A percentile compares a stretch with the other conserved stretches of the same genome.
Conservation (phyloP, 768 basidiomycete genomes). For the Boletus sp. region DNA sequence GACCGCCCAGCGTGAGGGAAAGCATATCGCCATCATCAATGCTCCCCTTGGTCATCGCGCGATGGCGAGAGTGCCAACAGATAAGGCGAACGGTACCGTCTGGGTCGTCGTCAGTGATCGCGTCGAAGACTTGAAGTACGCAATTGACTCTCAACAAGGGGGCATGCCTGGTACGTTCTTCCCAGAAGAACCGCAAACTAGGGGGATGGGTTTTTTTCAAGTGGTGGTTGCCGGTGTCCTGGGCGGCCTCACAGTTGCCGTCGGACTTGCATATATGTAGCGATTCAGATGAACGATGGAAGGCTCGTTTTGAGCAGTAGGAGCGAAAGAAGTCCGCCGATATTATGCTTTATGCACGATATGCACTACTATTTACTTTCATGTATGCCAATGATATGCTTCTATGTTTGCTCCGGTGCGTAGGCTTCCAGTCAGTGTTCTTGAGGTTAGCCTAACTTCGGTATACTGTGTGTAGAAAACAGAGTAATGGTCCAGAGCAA, state of each 20-base stretch:
- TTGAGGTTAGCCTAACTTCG: not conserved
- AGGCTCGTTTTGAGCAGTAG: not conserved
- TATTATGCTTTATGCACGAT: slow-evolving; percentile 15
- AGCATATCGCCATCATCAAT: slow-evolving; percentile 29
- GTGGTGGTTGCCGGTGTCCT: slow-evolving; percentile 32
- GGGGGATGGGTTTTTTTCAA: slow-evolving; percentile 31
- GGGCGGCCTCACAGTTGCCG: slow-evolving; percentile 31
- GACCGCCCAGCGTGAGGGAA: slow-evolving; percentile 32
- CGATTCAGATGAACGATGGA: slow-evolving; percentile 20
- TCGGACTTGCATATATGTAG: slow-evolving; percentile 33
- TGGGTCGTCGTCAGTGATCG: slow-evolving; percentile 34
- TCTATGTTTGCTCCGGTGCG: not conserved
- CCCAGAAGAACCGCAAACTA: slow-evolving; percentile 14
- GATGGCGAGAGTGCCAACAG: slow-evolving; percentile 15
- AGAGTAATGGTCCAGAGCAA: not conserved
- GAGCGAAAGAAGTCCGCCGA: not conserved
- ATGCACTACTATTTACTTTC: slow-evolving; percentile 7
- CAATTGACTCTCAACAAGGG: slow-evolving; percentile 30
- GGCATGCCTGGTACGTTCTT: slow-evolving; percentile 34
- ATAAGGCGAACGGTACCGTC: slow-evolving; percentile 20
- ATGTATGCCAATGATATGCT: slow-evolving; percentile 19
- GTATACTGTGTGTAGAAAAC: not conserved
- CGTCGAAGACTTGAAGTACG: slow-evolving; percentile 33
- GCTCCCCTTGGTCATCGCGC: slow-evolving; percentile 28
- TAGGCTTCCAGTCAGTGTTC: not conserved